Evolutionary conservation across 306 rosid species (phyloP), one percentile per base, ranked within the genome.

Genomic region (Betula pendula): DNA sequence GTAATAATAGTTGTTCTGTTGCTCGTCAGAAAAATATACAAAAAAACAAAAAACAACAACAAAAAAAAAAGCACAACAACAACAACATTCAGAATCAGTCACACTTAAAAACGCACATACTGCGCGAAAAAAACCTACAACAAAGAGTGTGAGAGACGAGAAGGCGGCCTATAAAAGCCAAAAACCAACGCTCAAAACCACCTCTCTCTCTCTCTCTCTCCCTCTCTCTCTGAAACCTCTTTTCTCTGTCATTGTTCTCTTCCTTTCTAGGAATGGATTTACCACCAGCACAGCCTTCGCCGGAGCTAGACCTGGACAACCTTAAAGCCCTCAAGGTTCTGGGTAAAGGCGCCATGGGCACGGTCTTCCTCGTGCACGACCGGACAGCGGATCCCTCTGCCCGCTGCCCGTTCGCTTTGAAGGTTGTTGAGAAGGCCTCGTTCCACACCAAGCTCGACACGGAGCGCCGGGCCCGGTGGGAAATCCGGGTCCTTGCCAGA

Each of bases 301-400:
- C 85, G 86, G 85, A 85, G 80, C 89, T 92, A 27, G 51, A 82
- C 66, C 74, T 92, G 10, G 85, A 87, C 62, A 88, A 79, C 53
- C 94, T 92, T 75, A 87, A 16, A 73, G 82, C 93, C 13, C 69
- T 96, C 38, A 87, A 90, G 69, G 81, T 96, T 45, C 88, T 96
- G 0, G 99, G 99, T 1, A 87, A 88, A 44, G 99, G 99, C 8
- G 99, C 96, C 74, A 91, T 92, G 99, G 99, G 99, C 11, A 96
- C 98, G 4, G 99, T 96, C 51, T 89, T 92, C 81, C 87, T 96
- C 9, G 91, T 92, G 68, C 89, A 88, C 68, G 79, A 91, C 78
- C 76, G 35, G 31, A 6, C 42, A 0, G 2, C 73, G 2, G 89
- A 84, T 22, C 83, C 85, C 0, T 25, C 79, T 1, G 83, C 86